phyloP scores from a whole-genome alignment of 179 eudicot species.

The Spinacia oleracea region DNA sequence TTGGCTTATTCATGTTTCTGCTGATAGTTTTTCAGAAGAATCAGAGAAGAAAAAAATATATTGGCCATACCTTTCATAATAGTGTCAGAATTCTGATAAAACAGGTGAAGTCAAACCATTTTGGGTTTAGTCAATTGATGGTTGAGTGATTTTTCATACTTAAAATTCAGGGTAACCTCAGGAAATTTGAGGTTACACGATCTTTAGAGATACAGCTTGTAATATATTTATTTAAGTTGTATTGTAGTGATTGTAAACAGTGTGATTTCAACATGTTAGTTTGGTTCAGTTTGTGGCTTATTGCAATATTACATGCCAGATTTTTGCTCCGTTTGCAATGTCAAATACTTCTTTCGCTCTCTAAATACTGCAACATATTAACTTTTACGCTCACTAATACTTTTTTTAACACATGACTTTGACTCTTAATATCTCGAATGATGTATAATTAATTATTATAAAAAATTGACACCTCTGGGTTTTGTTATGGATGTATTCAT shows the following conservation, averaged over 20 bases:
- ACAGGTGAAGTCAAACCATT: constrained; percentile 27
- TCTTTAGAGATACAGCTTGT: constrained; percentile 36
- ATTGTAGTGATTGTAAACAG: constrained; percentile 29
- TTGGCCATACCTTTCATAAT: constrained; percentile 4
- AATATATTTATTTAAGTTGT: constrained; percentile 32
- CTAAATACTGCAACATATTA: no score
- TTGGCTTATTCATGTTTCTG: constrained; percentile 93
- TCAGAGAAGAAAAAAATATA: background rate
- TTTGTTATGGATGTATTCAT: no score
- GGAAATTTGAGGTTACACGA: constrained; percentile 21
- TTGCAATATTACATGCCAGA: constrained; percentile 2
- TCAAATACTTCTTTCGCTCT: no score
- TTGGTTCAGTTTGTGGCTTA: constrained; percentile 30
- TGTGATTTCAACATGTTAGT: constrained; percentile 33
- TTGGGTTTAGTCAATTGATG: constrained; percentile 19
- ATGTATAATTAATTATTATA: no score
- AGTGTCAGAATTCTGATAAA: constrained; percentile 14
- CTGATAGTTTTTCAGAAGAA: constrained; percentile 32
- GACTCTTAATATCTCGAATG: no score
- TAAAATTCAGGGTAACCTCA: constrained; percentile 25
- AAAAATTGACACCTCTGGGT: no score
- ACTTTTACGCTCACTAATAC: no score
- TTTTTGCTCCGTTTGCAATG: background rate
- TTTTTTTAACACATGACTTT: no score
- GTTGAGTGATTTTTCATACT: constrained; percentile 30